Evolutionary conservation across 352 stramenopile species (phyloP).

Genomic region (Phytophthora multivora): DNA sequence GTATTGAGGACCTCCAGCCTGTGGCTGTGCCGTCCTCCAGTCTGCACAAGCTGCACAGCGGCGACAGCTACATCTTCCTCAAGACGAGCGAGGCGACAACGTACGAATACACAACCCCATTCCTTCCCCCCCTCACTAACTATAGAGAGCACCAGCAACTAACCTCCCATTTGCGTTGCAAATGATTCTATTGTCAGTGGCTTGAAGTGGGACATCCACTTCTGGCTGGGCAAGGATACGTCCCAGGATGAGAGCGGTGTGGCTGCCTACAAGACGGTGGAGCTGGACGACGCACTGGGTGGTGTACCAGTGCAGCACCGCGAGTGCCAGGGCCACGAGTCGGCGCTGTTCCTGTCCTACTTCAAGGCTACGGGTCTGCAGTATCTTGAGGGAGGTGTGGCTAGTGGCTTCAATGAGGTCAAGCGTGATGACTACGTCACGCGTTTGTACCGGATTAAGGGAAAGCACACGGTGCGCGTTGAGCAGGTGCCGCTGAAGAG

Average conservation of each 20-base stretch:
- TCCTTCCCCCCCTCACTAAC: not conserved
- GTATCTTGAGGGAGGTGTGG: constrained; percentile 93
- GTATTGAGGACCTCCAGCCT: constrained; percentile 84
- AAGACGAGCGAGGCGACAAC: constrained; percentile 69
- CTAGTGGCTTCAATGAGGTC: constrained; percentile 93
- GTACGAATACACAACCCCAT: constrained; percentile 29
- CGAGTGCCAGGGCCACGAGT: constrained; percentile 79
- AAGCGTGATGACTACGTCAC: constrained; percentile 88
- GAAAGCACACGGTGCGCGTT: constrained; percentile 87
- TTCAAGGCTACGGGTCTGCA: constrained; percentile 92
- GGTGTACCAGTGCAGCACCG: constrained; percentile 93
- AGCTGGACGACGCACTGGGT: constrained; percentile 94
- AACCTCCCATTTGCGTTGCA: not conserved
- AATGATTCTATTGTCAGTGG: constrained; percentile 28
- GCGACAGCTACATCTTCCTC: constrained; percentile 97
- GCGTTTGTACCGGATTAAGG: constrained; percentile 91
- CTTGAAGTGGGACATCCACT: constrained; percentile 93
- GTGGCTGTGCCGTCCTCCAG: constrained; percentile 54
- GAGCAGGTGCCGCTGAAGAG: constrained; percentile 84
- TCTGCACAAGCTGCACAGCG: constrained; percentile 92
- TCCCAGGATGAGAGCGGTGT: constrained; percentile 93
- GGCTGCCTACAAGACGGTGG: constrained; percentile 96
- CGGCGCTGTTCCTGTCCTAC: constrained; percentile 92
- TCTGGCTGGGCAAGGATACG: constrained; percentile 95
- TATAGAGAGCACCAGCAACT: not conserved